Conservation (phyloP, 1,139 yeast species). For the Suhomyces chickasaworum region DNA sequence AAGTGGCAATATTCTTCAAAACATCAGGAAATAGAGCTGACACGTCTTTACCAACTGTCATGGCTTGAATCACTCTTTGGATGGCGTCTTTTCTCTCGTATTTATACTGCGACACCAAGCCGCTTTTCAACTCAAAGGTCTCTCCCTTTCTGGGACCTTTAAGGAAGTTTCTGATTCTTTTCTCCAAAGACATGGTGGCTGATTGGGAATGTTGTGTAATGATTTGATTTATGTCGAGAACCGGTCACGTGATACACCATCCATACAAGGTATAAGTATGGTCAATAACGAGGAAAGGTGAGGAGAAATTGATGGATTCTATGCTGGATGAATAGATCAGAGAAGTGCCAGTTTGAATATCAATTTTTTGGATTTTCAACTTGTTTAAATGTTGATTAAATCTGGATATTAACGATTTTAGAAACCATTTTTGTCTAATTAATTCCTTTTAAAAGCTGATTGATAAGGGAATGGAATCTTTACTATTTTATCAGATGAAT, state of each 20-base stretch:
- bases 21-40: constrained; percentile 95
- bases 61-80: constrained; percentile 94
- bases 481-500: too few relatives aligned
- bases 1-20: constrained; percentile 93
- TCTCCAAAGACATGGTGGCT: constrained; percentile 41
- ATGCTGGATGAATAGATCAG: too few relatives aligned
- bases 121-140: constrained; percentile 83
- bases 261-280: too few relatives aligned
- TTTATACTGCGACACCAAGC: constrained; percentile 93
- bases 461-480: too few relatives aligned
- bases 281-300: too few relatives aligned
- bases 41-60: constrained; percentile 99
- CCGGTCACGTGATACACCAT: constrained; percentile 3
- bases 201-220: not conserved
- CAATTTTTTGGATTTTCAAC: too few relatives aligned
- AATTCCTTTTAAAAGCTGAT: too few relatives aligned
- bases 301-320: too few relatives aligned
- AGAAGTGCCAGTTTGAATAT: too few relatives aligned
- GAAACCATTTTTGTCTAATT: too few relatives aligned
- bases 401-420: too few relatives aligned
- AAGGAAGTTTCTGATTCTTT: constrained; percentile 45
- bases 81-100: constrained; percentile 95
- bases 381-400: too few relatives aligned
- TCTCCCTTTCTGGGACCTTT: constrained; percentile 65
- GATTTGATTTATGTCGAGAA: constrained; percentile 9